Evolutionary conservation across 768 basidiomycete genomes (phyloP).

Genomic region (Clavaria fumosa): DNA sequence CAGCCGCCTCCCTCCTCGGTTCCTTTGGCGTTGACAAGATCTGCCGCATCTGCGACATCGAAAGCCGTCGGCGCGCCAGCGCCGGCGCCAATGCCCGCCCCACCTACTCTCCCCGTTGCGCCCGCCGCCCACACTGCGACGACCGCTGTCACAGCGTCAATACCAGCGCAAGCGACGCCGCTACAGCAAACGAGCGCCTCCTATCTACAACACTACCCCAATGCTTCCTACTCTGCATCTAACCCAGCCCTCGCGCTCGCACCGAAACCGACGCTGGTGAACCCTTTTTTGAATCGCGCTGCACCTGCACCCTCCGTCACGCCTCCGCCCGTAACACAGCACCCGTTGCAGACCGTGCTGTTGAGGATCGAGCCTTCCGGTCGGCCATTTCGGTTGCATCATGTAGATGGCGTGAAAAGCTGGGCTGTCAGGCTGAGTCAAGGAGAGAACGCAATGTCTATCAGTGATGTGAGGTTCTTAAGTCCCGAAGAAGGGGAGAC

Average conservation of each 20-base stretch:
- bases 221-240: slow-evolving; percentile 29
- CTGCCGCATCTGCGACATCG: too few relatives aligned
- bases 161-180: slow-evolving; percentile 9
- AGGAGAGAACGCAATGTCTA: slow-evolving; percentile 38
- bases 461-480: slow-evolving; percentile 39
- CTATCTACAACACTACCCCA: slow-evolving; percentile 50
- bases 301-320: slow-evolving; percentile 25
- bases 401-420: slow-evolving; percentile 53
- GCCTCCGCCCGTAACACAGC: slow-evolving; percentile 21
- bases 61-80: too few relatives aligned
- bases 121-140: too few relatives aligned
- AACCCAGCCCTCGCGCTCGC: slow-evolving; percentile 8
- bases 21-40: too few relatives aligned
- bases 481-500: slow-evolving; percentile 25
- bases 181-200: slow-evolving; percentile 10
- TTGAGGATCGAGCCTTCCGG: slow-evolving; percentile 43
- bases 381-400: slow-evolving; percentile 42
- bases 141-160: slow-evolving; percentile 11
- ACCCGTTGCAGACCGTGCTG: slow-evolving; percentile 37
- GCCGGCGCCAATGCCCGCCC: too few relatives aligned
- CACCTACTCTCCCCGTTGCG: too few relatives aligned
- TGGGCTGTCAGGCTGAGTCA: slow-evolving; percentile 54
- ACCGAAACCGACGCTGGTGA: slow-evolving; percentile 13
- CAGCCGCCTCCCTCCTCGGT: too few relatives aligned
- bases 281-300: slow-evolving; percentile 14